Percentiles rank a stretch among this genome's conserved stretches.
phyloP scores from a whole-genome alignment of 192 early-diverging fungal species.

The Umbelopsis sp. region DNA sequence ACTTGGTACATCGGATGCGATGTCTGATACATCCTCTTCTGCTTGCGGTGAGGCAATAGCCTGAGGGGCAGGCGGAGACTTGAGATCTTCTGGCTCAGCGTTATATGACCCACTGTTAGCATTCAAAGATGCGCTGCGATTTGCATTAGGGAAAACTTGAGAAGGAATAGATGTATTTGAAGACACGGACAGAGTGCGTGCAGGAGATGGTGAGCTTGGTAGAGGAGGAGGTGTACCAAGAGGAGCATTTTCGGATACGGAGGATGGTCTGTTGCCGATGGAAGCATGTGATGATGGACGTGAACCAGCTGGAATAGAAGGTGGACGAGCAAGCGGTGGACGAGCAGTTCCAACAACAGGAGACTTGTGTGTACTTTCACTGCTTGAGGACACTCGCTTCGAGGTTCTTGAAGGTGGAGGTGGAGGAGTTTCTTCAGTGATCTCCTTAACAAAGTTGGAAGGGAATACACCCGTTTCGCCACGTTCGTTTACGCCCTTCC shows the following conservation, averaged over 20 bases:
- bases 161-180: background rate
- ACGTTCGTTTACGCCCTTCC: conserved; percentile 53
- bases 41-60: background rate
- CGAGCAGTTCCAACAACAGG: background rate
- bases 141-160: background rate
- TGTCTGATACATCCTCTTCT: background rate
- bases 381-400: conserved; percentile 28
- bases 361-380: conserved; percentile 12
- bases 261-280: background rate
- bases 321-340: conserved; percentile 19
- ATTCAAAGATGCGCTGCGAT: background rate
- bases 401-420: conserved; percentile 28
- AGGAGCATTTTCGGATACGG: background rate
- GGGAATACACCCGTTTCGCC: conserved; percentile 58
- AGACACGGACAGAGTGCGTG: background rate
- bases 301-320: conserved; percentile 29
- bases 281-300: conserved; percentile 27
- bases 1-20: conserved; percentile 7
- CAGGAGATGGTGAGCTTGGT: conserved; percentile 2
- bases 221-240: conserved; percentile 8
- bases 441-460: conserved; percentile 54
- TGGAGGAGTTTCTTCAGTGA: conserved; percentile 26
- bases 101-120: background rate
- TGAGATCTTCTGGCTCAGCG: background rate
- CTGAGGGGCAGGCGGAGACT: background rate